Evolutionary conservation across 2,329 filamentous ascomycete species (phyloP).

Genomic region (Ceratocystis diversiconidia): DNA sequence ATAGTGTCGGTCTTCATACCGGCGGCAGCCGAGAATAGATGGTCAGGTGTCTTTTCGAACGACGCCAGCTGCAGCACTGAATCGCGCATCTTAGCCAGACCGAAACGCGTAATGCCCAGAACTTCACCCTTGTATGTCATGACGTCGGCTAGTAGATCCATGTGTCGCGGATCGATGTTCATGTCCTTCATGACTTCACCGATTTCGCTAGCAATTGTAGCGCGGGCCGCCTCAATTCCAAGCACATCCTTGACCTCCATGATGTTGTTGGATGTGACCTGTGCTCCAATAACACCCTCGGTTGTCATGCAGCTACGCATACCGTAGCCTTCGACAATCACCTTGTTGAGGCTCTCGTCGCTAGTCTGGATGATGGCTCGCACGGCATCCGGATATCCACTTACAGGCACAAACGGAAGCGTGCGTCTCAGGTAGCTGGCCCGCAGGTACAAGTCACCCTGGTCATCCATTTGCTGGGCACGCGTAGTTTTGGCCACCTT

Average conservation of each 20-base stretch:
- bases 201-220: slow-evolving; percentile 82
- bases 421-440: slow-evolving; percentile 75
- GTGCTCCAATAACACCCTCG: slow-evolving; percentile 68
- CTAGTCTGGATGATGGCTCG: slow-evolving; percentile 82
- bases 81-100: slow-evolving; percentile 91
- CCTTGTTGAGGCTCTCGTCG: slow-evolving; percentile 52
- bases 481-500: slow-evolving; percentile 34
- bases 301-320: slow-evolving; percentile 83
- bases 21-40: slow-evolving; percentile 87
- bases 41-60: slow-evolving; percentile 97
- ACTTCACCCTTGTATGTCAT: slow-evolving; percentile 99
- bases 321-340: slow-evolving; percentile 90
- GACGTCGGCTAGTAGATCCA: slow-evolving; percentile 91
- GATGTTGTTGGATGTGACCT: slow-evolving; percentile 67
- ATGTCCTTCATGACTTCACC: slow-evolving; percentile 79
- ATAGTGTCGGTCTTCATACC: slow-evolving; percentile 85
- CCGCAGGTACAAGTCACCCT: slow-evolving; percentile 48
- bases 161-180: slow-evolving; percentile 93
- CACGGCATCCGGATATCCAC: slow-evolving; percentile 72
- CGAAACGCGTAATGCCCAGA: slow-evolving; percentile 89
- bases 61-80: slow-evolving; percentile 84
- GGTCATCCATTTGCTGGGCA: slow-evolving; percentile 27
- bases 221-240: slow-evolving; percentile 85
- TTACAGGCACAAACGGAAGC: slow-evolving; percentile 71
- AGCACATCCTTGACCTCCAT: slow-evolving; percentile 80